phyloP scores from a whole-genome alignment of 108 stramenopile genomes.

The Heterococcus sp. region DNA sequence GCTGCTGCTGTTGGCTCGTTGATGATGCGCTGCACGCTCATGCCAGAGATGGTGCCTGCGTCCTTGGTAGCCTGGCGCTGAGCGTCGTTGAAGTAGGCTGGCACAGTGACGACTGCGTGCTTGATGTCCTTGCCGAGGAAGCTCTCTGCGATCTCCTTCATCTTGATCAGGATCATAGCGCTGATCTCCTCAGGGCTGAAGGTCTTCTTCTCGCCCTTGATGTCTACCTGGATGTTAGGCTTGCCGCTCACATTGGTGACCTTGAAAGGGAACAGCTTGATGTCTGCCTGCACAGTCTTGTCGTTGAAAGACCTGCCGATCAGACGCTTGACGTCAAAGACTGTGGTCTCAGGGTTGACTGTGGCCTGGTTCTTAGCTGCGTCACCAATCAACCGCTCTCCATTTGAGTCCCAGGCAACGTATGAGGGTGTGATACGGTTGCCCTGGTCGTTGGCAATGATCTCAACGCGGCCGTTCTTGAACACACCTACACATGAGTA shows the following conservation, averaged over 20 bases:
- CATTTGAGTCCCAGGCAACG: slow-evolving; percentile 90
- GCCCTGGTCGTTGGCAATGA: slow-evolving; percentile 89
- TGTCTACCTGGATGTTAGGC: slow-evolving; percentile 66
- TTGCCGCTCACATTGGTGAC: slow-evolving; percentile 68
- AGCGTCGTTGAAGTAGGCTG: slow-evolving; percentile 96
- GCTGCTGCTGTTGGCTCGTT: slow-evolving; percentile 98
- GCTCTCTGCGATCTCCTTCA: slow-evolving; percentile 86
- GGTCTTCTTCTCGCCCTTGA: slow-evolving; percentile 61
- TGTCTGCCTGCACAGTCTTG: slow-evolving; percentile 83
- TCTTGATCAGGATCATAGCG: slow-evolving; percentile 87
- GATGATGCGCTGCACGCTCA: slow-evolving; percentile 89
- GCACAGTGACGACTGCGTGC: slow-evolving; percentile 91
- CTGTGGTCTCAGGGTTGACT: slow-evolving; percentile 84
- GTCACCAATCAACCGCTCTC: slow-evolving; percentile 85
- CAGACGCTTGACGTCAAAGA: slow-evolving; percentile 95
- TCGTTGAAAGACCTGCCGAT: slow-evolving; percentile 88
- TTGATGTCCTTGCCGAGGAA: slow-evolving; percentile 76
- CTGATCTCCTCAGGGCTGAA: slow-evolving; percentile 93
- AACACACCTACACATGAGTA: slow-evolving; percentile 74
- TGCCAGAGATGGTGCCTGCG: slow-evolving; percentile 88
- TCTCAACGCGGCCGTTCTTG: slow-evolving; percentile 70
- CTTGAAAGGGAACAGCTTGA: slow-evolving; percentile 82
- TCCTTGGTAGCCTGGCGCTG: slow-evolving; percentile 86
- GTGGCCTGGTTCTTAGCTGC: slow-evolving; percentile 97
- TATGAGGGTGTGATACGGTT: slow-evolving; percentile 98